A percentile compares a stretch with the other conserved stretches of the same genome.
These are phyloP conservation scores for Vigna hirtella DNA, from an alignment of 306 rosid genomes.

Conservation along the genomic window DNA sequence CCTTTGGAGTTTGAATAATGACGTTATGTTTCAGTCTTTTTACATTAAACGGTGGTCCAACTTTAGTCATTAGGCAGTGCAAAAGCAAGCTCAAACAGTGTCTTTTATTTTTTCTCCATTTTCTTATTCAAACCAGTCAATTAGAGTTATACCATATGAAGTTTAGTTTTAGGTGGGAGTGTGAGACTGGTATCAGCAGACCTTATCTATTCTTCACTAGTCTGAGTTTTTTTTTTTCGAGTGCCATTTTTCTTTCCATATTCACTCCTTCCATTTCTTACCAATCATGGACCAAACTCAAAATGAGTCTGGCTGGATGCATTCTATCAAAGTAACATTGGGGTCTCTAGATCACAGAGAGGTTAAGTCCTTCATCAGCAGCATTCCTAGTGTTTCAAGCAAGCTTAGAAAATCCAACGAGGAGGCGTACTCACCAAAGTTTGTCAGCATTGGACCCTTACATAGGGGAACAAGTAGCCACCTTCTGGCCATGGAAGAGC, in stretches of 20 bases:
- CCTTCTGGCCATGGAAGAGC: slow-evolving; percentile 47
- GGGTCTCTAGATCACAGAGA: slow-evolving; percentile 48
- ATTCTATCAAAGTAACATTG: slow-evolving; percentile 39
- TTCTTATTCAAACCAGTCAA: neutral
- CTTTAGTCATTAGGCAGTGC: neutral
- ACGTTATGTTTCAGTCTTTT: neutral
- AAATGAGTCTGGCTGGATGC: slow-evolving; percentile 41
- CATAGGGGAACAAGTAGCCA: slow-evolving; percentile 42
- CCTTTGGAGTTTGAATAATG: slow-evolving; percentile 14
- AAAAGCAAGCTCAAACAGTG: slow-evolving; percentile 20
- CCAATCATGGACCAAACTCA: slow-evolving; percentile 38
- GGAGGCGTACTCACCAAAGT: slow-evolving; percentile 43
- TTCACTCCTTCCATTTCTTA: slow-evolving; percentile 7
- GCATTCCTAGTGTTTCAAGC: slow-evolving; percentile 42
- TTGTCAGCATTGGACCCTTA: slow-evolving; percentile 46
- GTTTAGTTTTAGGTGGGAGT: neutral
- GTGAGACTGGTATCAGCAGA: neutral
- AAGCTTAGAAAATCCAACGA: slow-evolving; percentile 43
- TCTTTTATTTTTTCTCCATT: neutral
- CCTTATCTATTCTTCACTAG: neutral
- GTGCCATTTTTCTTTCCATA: neutral
- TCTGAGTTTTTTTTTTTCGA: slow-evolving; percentile 11
- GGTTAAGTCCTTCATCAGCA: slow-evolving; percentile 45
- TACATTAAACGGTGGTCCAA: slow-evolving; percentile 16
- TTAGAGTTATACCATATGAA: neutral